Conservation (phyloP, 176 grass and related monocot genomes). For the Aegilops sharonensis region DNA sequence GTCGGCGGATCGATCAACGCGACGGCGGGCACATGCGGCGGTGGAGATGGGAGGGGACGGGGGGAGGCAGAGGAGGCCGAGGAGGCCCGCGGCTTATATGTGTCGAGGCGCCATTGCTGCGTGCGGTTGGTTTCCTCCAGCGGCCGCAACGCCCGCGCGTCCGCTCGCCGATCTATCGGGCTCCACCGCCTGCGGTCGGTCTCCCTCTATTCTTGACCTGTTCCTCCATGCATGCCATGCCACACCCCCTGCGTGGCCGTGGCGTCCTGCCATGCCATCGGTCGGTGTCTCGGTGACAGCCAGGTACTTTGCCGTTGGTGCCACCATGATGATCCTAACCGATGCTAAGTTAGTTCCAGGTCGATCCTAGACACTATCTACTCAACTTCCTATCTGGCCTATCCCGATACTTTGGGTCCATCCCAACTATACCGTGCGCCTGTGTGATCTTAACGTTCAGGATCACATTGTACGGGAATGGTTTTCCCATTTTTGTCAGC, state of each 20-base stretch:
- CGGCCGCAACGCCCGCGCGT: slow-evolving; percentile 40
- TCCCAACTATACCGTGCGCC: background rate
- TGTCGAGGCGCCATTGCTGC: background rate
- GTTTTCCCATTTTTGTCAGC: background rate
- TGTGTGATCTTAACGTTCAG: background rate
- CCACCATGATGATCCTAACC: background rate
- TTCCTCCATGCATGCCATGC: background rate
- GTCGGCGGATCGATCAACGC: slow-evolving; percentile 1
- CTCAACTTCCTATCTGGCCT: background rate
- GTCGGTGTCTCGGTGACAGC: background rate
- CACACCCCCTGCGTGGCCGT: background rate
- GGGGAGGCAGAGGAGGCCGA: background rate
- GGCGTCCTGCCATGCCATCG: background rate
- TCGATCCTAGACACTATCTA: too few relatives aligned
- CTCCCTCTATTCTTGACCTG: slow-evolving; percentile 33
- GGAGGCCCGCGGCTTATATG: slow-evolving; percentile 33
- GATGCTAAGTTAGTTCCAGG: too few relatives aligned
- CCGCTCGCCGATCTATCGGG: slow-evolving; percentile 43
- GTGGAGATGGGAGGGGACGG: slow-evolving; percentile 11
- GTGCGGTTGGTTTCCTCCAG: slow-evolving; percentile 10
- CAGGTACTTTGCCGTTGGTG: background rate
- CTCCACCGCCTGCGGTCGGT: background rate
- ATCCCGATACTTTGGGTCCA: background rate
- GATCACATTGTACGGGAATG: background rate
- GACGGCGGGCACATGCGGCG: background rate